A percentile compares a stretch with the other conserved stretches of the same genome.
phyloP scores from a whole-genome alignment of 169 alveolate species.

The Theileria equi region DNA sequence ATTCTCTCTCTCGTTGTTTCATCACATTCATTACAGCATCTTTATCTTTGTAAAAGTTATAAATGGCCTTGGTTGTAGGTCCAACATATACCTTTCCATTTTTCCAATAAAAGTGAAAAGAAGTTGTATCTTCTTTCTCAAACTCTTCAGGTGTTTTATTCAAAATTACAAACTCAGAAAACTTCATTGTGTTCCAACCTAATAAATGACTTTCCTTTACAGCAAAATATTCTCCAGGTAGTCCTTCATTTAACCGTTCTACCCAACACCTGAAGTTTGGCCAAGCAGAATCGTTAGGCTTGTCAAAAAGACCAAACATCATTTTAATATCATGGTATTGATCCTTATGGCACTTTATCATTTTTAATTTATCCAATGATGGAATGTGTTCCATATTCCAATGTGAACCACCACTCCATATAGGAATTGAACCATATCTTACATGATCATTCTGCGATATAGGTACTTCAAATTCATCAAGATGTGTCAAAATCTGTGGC shows the following conservation, averaged over 20 bases:
- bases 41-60: constrained; percentile 62
- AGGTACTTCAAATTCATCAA: constrained; percentile 66
- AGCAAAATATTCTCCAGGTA: constrained; percentile 82
- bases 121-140: constrained; percentile 65
- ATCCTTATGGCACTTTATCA: constrained; percentile 3
- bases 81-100: constrained; percentile 66
- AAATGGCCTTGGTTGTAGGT: constrained; percentile 71
- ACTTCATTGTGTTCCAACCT: constrained; percentile 77
- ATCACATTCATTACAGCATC: constrained; percentile 62
- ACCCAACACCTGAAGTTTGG: constrained; percentile 77
- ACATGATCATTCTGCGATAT: constrained; percentile 75
- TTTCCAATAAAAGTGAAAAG: constrained; percentile 73
- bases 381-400: constrained; percentile 75
- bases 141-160: constrained; percentile 68
- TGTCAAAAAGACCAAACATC: constrained; percentile 76
- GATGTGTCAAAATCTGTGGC: constrained; percentile 69
- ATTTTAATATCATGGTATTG: constrained; percentile 24
- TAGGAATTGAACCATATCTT: constrained; percentile 74
- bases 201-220: constrained; percentile 78
- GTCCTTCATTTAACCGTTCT: constrained; percentile 71
- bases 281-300: constrained; percentile 76
- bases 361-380: constrained; percentile 47
- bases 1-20: constrained; percentile 7
- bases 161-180: constrained; percentile 62
- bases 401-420: constrained; percentile 83